Evolutionary conservation across 139 green algal genomes (phyloP).

Genomic region (Edaphochlamys debaryana): DNA sequence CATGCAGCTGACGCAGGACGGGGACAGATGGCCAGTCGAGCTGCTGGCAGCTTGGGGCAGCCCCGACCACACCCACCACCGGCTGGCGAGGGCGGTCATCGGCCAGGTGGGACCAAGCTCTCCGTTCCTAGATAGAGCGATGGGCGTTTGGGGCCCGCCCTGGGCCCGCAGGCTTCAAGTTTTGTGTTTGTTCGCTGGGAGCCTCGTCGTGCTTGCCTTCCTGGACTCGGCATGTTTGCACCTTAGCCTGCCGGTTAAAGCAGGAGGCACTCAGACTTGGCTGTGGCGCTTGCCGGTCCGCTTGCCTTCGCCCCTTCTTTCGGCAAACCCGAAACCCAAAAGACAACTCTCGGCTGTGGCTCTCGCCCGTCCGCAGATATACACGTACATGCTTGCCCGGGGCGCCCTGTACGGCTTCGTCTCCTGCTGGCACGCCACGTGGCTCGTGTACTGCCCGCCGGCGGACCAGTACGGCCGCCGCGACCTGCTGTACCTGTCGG

Average conservation of each 20-base stretch:
- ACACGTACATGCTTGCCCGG: background rate
- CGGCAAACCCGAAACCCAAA: background rate
- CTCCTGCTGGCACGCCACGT: background rate
- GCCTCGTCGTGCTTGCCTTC: too few relatives aligned
- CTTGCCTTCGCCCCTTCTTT: background rate
- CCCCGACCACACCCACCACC: background rate
- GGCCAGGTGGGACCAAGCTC: background rate
- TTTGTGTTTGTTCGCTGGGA: background rate
- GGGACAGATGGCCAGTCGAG: background rate
- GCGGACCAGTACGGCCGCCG: background rate
- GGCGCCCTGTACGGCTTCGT: background rate
- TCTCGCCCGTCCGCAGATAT: background rate
- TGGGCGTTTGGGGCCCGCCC: too few relatives aligned
- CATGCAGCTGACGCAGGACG: too few relatives aligned
- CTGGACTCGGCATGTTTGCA: too few relatives aligned
- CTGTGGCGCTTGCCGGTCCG: background rate
- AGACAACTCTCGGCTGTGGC: background rate
- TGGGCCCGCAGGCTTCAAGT: background rate
- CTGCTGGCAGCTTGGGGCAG: background rate
- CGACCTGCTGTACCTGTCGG: background rate
- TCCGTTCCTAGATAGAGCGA: background rate
- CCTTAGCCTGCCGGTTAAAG: too few relatives aligned
- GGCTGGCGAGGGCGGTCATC: background rate
- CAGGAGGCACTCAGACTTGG: too few relatives aligned
- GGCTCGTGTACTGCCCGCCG: conserved; percentile 3